Evolutionary conservation across 495 filamentous ascomycete genomes (phyloP).

Genomic region (Lasiosphaeria ovina): DNA sequence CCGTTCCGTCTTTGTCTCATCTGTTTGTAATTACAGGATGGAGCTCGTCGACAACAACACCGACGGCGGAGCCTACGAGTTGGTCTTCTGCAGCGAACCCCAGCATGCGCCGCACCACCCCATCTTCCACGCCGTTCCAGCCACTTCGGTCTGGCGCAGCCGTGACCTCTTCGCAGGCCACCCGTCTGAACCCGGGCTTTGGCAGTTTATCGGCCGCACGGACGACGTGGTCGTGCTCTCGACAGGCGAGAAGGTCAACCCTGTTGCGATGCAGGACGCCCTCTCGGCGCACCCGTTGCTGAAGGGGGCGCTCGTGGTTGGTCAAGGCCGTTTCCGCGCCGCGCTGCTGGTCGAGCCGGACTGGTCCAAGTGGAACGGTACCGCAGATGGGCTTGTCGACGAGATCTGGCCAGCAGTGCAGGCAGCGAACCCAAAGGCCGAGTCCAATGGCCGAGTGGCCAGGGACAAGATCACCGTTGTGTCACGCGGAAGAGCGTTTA

Average conservation of each 20-base stretch:
- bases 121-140: constrained; percentile 45
- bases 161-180: constrained; percentile 53
- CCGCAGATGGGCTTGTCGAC: constrained; percentile 8
- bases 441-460: too few relatives aligned
- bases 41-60: constrained; percentile 13
- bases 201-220: constrained; percentile 44
- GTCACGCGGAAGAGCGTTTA: too few relatives aligned
- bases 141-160: constrained; percentile 45
- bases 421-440: constrained; percentile 14
- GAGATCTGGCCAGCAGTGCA: constrained; percentile 25
- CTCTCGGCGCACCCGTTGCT: constrained; percentile 40
- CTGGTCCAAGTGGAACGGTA: neutral
- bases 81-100: constrained; percentile 21
- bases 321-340: constrained; percentile 43
- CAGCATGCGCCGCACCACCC: constrained; percentile 2
- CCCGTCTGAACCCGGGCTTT: constrained; percentile 39
- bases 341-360: constrained; percentile 47
- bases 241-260: constrained; percentile 58
- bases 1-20: constrained; percentile 20
- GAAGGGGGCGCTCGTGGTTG: constrained; percentile 42
- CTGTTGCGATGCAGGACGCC: constrained; percentile 44
- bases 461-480: too few relatives aligned
- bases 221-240: constrained; percentile 58
- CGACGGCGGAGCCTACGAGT: constrained; percentile 1
- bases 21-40: constrained; percentile 1